Conservation (phyloP, 1,139 yeast genomes). For the Magnusiomyces suaveolens region DNA sequence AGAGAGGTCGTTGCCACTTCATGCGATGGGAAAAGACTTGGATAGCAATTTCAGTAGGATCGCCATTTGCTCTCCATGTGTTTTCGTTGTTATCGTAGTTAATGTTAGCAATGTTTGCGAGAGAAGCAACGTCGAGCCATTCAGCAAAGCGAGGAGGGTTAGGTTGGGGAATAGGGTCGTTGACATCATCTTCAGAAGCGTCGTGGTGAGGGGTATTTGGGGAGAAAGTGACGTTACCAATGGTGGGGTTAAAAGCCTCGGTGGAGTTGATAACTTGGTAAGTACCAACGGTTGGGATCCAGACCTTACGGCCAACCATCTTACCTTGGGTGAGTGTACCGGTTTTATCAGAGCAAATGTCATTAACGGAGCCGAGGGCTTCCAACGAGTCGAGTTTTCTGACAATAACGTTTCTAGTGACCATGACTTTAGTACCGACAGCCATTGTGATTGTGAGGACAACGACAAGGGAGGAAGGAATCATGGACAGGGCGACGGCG, state of each 20-base stretch:
- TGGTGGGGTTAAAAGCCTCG: slow-evolving; percentile 66
- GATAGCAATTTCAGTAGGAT: slow-evolving; percentile 77
- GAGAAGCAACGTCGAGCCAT: slow-evolving; percentile 53
- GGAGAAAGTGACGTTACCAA: slow-evolving; percentile 45
- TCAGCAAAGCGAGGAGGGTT: slow-evolving; percentile 30
- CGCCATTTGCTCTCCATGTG: slow-evolving; percentile 71
- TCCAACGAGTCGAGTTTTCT: slow-evolving; percentile 71
- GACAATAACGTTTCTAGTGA: slow-evolving; percentile 59
- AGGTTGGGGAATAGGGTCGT: slow-evolving; percentile 9
- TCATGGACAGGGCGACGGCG: slow-evolving; percentile 75
- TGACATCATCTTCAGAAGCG: slow-evolving; percentile 19
- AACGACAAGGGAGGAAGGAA: slow-evolving; percentile 71
- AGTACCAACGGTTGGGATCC: slow-evolving; percentile 73
- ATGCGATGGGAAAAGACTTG: slow-evolving; percentile 60
- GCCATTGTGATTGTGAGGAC: slow-evolving; percentile 83
- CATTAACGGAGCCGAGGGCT: slow-evolving; percentile 71
- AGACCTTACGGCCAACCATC: slow-evolving; percentile 62
- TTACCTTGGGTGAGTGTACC: slow-evolving; percentile 76
- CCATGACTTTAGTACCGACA: slow-evolving; percentile 75
- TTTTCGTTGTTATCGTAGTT: slow-evolving; percentile 34
- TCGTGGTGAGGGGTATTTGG: slow-evolving; percentile 35
- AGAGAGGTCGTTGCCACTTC: slow-evolving; percentile 39
- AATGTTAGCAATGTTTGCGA: slow-evolving; percentile 65
- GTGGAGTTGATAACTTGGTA: slow-evolving; percentile 49
- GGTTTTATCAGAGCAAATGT: slow-evolving; percentile 75